Percentiles rank a stretch among this genome's conserved stretches.
Conservation (phyloP, 139 green algal genomes). For the Chlamydomonas urium region DNA sequence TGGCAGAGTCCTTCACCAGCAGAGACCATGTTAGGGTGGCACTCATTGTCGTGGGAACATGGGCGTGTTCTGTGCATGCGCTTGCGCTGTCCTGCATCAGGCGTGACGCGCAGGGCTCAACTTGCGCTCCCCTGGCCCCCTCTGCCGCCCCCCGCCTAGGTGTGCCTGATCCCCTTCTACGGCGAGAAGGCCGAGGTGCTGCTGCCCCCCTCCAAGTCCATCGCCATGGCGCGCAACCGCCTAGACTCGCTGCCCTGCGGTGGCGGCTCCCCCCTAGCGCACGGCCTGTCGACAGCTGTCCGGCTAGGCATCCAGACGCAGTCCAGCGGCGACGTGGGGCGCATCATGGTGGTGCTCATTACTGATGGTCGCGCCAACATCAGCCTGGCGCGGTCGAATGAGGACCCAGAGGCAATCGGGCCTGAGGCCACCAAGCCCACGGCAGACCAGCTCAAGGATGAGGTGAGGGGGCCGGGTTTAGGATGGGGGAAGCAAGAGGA, state of each 20-base stretch:
- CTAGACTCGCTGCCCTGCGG: conserved; percentile 95
- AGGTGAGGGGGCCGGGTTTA: conserved; percentile 27
- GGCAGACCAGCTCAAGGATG: conserved; percentile 57
- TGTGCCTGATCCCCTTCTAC: conserved; percentile 97
- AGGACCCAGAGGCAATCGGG: conserved; percentile 82
- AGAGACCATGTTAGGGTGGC: conserved; percentile 86
- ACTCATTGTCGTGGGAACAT: no score
- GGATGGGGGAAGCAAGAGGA: no score
- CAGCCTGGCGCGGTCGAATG: conserved; percentile 80
- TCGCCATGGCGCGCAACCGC: conserved; percentile 92
- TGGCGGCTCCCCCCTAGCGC: conserved; percentile 92
- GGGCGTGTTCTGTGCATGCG: no score
- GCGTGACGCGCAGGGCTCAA: no score
- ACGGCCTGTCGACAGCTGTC: conserved; percentile 83
- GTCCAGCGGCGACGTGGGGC: conserved; percentile 78
- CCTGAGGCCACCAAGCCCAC: conserved; percentile 76
- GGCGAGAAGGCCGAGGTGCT: conserved; percentile 97
- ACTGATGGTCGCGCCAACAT: conserved; percentile 98
- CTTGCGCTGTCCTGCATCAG: no score
- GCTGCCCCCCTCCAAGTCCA: conserved; percentile 94
- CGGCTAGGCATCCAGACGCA: conserved; percentile 51
- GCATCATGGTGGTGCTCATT: conserved; percentile 95
- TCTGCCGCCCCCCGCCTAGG: no score
- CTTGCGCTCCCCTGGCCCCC: no score
- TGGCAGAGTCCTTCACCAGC: conserved; percentile 88